Base-by-base conservation (phyloP, 2,329 filamentous ascomycete genomes). In the Fusarium pseudograminearum region DNA sequence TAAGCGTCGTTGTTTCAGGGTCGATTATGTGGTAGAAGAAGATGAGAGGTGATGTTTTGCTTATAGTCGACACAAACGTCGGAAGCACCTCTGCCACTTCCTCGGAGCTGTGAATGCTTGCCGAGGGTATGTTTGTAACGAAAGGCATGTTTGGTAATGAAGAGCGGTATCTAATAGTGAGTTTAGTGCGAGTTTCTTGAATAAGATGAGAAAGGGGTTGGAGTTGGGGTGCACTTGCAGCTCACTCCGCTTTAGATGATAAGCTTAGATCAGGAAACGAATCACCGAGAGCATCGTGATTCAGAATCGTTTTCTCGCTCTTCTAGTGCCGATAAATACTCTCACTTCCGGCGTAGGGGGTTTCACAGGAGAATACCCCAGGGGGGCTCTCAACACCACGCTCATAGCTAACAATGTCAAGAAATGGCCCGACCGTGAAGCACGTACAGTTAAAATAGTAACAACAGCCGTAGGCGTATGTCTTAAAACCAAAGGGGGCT, bases 1-100 rank as follows among this genome's bases (percentile, higher is more conserved):
- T 69, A 3, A 80, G 73, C 0, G 69, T 74, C 0, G 73, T 74
- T 0, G 50, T 56, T 2, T 69, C 60, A 1, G 70, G 36, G 51
- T 79, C 60, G 54, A 79, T 60, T 34, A 73, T 61, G 50, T 80
- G 76, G n/a, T 75, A 69, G 33, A 80, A 80, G 61, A 76, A 80
- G 9, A 78, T 70, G 2, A 62, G 51, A 0, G 73, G 70, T 3
- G 59, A 46, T 0, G 71, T 10, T 9, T 50, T 47, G 20, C 38
- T 60, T 38, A 77, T 77, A 2, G 59, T 53, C 1, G 61, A 55
- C 36, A 77, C 58, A 40, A 79, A 78, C 3, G 54, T 61, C 1
- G 73, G 68, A 2, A 63, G 61, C 5, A 46, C 31, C 26, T 52
- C 40, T 20, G 46, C 31, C 6, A 51, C 31, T 31, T 72, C 67